Evolutionary conservation across 768 basidiomycete species (phyloP), one percentile per base, ranked within the genome.

Genomic region (Galerina sulciceps): DNA sequence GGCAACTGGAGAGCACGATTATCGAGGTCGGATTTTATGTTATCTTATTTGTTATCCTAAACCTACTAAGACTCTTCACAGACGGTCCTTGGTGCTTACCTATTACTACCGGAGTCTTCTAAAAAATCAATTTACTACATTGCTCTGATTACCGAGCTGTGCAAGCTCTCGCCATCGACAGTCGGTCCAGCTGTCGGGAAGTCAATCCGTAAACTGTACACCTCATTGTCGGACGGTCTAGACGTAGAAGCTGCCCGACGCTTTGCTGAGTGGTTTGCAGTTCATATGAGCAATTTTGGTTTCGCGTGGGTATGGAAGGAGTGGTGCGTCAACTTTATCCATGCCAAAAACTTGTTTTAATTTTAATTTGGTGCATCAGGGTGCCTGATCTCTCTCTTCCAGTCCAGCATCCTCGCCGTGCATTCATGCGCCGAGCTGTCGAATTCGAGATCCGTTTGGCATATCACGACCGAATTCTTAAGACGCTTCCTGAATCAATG

Each of bases 261-360:
- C 31, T 91, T 95, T 58, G 87, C 92, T 0, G 95, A 98, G 59
- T 99, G 97, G 97, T 97, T 99, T 65, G 84, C 93, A 2, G 81
- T 91, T 2, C 97, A 99, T 67, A 90, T 99, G 88, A 96, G 93
- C 64, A 99, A 99, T 75, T 99, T 98, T 71, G 90, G 89, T 22
- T 99, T 98, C 75, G 88, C 90, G 67, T 99, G 97, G 97, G 94
- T 97, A 13, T 99, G 97, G 97, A 96, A 94, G 68, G 97, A 99
- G 82, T 99, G 97, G 96, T 95, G 51, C 44, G 87, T 75, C 4
- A 15, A 23, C 15, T 3, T 45, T 31, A 49, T 35, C 31, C 17
- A 36, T 18, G 4, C 34, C 14, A 1, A 37, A 15, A 4, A 17
- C 36, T 10, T 44, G 50, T 17, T 43, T 60, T n/a, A 50, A 9